Evolutionary conservation across 192 early-diverging fungal genomes (phyloP).

Genomic region (Coemansia sp.): DNA sequence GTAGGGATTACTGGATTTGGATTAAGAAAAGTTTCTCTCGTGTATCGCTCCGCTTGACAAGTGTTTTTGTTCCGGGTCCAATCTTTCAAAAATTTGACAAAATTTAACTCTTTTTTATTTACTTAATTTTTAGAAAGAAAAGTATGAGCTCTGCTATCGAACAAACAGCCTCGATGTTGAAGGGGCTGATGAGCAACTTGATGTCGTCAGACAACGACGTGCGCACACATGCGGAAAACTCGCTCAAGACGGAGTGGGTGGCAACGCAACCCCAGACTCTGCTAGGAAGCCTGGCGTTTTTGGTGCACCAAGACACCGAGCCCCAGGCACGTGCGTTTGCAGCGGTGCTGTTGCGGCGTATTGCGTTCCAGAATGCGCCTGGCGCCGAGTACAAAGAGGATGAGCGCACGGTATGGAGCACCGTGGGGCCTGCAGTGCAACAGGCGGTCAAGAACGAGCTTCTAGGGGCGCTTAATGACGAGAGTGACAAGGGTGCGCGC

Average conservation of each 20-base stretch:
- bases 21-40: not conserved
- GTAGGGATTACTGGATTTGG: not conserved
- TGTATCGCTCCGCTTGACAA: not conserved
- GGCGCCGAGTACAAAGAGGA: slow-evolving; percentile 51
- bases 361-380: slow-evolving; percentile 54
- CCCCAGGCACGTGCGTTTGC: slow-evolving; percentile 64
- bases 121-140: not conserved
- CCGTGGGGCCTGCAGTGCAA: slow-evolving; percentile 64
- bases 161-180: slow-evolving; percentile 44
- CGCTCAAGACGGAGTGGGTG: slow-evolving; percentile 63
- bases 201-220: slow-evolving; percentile 61
- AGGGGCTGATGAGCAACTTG: slow-evolving; percentile 48
- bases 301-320: slow-evolving; percentile 56
- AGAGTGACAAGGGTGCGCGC: slow-evolving; percentile 70
- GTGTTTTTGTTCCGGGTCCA: too few relatives aligned
- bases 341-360: slow-evolving; percentile 67
- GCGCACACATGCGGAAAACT: slow-evolving; percentile 63
- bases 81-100: too few relatives aligned
- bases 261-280: slow-evolving; percentile 60
- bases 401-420: slow-evolving; percentile 70
- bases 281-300: slow-evolving; percentile 59
- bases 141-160: slow-evolving; percentile 31
- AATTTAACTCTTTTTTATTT: not conserved
- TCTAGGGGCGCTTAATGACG: slow-evolving; percentile 74
- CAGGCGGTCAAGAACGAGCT: slow-evolving; percentile 74